phyloP scores from a whole-genome alignment of 1,284 basidiomycete species.

The Sporisorium iseilematis-ciliati region DNA sequence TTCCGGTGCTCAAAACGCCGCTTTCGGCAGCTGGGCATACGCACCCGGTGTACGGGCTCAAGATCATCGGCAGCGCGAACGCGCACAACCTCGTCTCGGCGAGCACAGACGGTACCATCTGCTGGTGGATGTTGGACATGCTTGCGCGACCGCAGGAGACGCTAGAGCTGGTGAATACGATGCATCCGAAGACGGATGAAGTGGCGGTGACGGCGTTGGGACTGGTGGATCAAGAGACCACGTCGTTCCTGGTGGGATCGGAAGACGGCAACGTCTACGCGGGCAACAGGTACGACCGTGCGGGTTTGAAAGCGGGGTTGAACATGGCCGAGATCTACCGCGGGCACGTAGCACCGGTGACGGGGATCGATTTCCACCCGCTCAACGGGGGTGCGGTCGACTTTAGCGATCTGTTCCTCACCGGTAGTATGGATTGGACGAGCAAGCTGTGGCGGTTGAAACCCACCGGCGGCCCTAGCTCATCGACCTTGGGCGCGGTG shows the following conservation, averaged over 20 bases:
- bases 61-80: constrained; percentile 97
- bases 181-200: constrained; percentile 76
- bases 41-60: constrained; percentile 96
- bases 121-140: constrained; percentile 98
- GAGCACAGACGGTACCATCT: constrained; percentile 94
- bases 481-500: constrained; percentile 16
- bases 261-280: constrained; percentile 97
- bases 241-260: constrained; percentile 94
- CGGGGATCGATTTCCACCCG: constrained; percentile 94
- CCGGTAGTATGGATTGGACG: constrained; percentile 66
- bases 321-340: constrained; percentile 87
- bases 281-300: constrained; percentile 94
- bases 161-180: constrained; percentile 51
- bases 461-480: constrained; percentile 2
- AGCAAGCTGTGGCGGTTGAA: constrained; percentile 57
- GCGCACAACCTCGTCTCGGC: constrained; percentile 96
- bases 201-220: constrained; percentile 92
- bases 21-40: constrained; percentile 90
- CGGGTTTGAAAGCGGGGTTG: constrained; percentile 93
- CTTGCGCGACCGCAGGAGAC: constrained; percentile 82
- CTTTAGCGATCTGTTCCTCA: constrained; percentile 93
- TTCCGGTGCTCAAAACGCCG: constrained; percentile 96
- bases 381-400: constrained; percentile 75
- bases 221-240: constrained; percentile 93
- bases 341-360: constrained; percentile 91